phyloP scores from a whole-genome alignment of 2,329 filamentous ascomycete species.

The Aspergillus uvarum region DNA sequence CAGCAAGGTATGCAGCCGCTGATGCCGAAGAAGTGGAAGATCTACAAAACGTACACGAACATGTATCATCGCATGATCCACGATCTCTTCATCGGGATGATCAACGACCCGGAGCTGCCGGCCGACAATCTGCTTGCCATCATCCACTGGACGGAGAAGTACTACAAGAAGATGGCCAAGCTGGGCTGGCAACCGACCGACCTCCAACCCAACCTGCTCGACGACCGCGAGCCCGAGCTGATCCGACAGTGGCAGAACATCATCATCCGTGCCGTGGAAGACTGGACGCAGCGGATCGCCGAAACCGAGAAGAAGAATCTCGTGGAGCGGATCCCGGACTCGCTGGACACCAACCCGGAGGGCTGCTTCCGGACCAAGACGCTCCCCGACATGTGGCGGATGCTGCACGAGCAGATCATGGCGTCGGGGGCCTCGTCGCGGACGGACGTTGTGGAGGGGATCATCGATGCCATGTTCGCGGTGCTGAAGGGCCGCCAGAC shows the following conservation, averaged over 20 bases:
- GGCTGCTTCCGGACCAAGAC: constrained; percentile 91
- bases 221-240: constrained; percentile 84
- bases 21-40: constrained; percentile 96
- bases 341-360: constrained; percentile 83
- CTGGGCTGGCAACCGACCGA: constrained; percentile 75
- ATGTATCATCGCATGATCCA: constrained; percentile 96
- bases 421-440: constrained; percentile 82
- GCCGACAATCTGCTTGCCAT: constrained; percentile 88
- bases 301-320: constrained; percentile 79
- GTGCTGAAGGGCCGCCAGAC: constrained; percentile 79
- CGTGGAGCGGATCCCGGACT: constrained; percentile 71
- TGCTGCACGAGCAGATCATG: constrained; percentile 89
- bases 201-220: constrained; percentile 82
- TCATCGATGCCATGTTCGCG: constrained; percentile 93
- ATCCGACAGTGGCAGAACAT: constrained; percentile 91
- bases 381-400: constrained; percentile 92
- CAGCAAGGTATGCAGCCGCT: constrained; percentile 87
- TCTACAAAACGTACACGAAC: constrained; percentile 82
- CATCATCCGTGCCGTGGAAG: constrained; percentile 91
- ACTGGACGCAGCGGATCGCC: constrained; percentile 96
- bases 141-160: constrained; percentile 92
- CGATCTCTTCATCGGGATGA: constrained; percentile 78
- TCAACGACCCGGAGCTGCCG: constrained; percentile 80
- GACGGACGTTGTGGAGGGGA: constrained; percentile 87
- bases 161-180: constrained; percentile 93